These are phyloP conservation scores for Solanum bulbocastanum DNA, from an alignment of 257 asterid species.

Conservation along the genomic window DNA sequence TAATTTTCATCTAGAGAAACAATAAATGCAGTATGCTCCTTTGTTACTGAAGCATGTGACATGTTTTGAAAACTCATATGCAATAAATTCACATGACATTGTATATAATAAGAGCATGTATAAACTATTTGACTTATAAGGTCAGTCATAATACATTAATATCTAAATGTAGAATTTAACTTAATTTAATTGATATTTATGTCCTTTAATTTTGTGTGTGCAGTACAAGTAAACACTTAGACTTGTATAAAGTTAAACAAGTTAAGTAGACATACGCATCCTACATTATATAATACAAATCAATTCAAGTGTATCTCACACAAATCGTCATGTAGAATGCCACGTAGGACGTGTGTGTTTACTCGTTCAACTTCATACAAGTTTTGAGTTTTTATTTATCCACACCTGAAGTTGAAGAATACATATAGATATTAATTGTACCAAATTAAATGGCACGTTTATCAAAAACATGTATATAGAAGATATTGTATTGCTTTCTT, in stretches of 20 bases:
- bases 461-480: background rate
- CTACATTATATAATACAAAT: background rate
- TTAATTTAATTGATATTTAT: too few relatives aligned
- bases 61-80: background rate
- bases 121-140: background rate
- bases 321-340: background rate
- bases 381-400: too few relatives aligned
- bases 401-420: too few relatives aligned
- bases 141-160: background rate
- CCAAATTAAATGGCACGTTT: too few relatives aligned
- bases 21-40: background rate
- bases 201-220: too few relatives aligned
- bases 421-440: rapidly evolving
- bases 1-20: background rate
- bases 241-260: too few relatives aligned
- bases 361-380: too few relatives aligned
- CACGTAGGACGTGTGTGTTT: too few relatives aligned
- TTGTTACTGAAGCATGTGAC: background rate
- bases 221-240: too few relatives aligned
- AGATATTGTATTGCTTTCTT: background rate
- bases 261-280: background rate
- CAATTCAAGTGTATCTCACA: background rate
- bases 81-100: background rate
- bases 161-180: too few relatives aligned
- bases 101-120: background rate